Evolutionary conservation across 257 asterid genomes (phyloP), one percentile per base, ranked within the genome.

Genomic region (Dorcoceras hygrometricum): DNA sequence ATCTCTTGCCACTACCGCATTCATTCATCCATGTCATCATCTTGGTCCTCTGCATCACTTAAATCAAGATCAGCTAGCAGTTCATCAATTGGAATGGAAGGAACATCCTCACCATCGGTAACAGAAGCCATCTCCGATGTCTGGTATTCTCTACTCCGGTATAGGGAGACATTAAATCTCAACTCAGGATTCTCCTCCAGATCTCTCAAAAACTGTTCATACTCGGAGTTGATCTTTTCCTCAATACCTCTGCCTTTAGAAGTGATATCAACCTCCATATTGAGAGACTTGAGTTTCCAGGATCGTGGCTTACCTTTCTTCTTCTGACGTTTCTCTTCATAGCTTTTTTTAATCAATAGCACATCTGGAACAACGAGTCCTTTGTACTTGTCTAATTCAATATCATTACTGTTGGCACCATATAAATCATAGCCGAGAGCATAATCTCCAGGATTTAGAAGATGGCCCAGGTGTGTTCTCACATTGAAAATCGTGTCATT

Each of bases 71-170:
- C 65, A 18, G 65, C 48, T 3, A 59, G 25, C 8, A 59, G 36
- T 59, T 59, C 65, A 16, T 59, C 50, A 12, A 59, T 27, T 14
- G 48, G 25, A 59, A 59, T 29, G 46, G 48, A 59, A 59, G 48
- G 48, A 59, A 29, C 43, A 59, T 59, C 48, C 11, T 59, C 65
- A 59, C 48, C 65, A 29, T 59, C 73, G 25, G 69, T 73, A n/a
- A 66, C 57, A 24, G 77, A 73, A 18, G 77, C 69, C 77, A 59
- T 59, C 50, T 66, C 77, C 5, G 69, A 73, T 11, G 67, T 73
- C 69, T 66, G 73, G 56, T 73, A 73, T 36, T 66, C 77, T 34
- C 2, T 53, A 51, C 66, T 73, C 4, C 22, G 77, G 29, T 73
- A 73, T 50, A 73, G 53, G 1, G 77, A 73, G 24, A 73, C 8